Conservation (phyloP, 805 yeast species). For the Zygosaccharomyces kombuchaensis region DNA sequence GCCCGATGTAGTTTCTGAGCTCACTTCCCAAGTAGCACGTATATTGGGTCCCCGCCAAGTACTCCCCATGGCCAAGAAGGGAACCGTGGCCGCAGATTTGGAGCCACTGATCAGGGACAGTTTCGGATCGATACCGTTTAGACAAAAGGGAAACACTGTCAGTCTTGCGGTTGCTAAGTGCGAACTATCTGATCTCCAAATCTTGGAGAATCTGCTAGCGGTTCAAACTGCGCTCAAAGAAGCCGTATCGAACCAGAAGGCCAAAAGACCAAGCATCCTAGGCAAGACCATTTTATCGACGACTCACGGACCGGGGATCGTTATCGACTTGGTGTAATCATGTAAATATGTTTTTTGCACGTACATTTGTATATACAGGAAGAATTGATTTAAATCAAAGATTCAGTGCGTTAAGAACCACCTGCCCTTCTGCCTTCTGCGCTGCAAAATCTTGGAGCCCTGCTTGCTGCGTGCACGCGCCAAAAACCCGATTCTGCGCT, state of each 20-base stretch:
- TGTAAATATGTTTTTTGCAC: slow-evolving; percentile 2
- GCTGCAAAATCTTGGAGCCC: slow-evolving; percentile 73
- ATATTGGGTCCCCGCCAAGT: slow-evolving; percentile 82
- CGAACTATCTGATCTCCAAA: slow-evolving; percentile 70
- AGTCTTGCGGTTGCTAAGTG: slow-evolving; percentile 73
- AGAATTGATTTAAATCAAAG: slow-evolving; percentile 3
- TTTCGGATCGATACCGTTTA: slow-evolving; percentile 70
- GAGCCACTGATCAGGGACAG: slow-evolving; percentile 47
- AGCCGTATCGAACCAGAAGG: slow-evolving; percentile 50
- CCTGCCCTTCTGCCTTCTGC: slow-evolving; percentile 84
- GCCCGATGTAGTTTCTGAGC: slow-evolving; percentile 64
- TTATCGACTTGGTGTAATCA: slow-evolving; percentile 45
- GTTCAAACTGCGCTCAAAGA: slow-evolving; percentile 59
- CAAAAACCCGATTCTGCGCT: slow-evolving; percentile 84
- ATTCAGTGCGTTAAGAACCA: slow-evolving; percentile 81
- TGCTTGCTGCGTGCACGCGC: slow-evolving; percentile 70
- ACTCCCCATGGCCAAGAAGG: slow-evolving; percentile 82
- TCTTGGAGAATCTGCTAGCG: slow-evolving; percentile 63
- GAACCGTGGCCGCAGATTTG: slow-evolving; percentile 75
- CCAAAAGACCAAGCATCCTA: slow-evolving; percentile 62
- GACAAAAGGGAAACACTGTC: slow-evolving; percentile 61
- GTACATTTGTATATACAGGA: slow-evolving; percentile 4
- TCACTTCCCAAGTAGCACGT: slow-evolving; percentile 66
- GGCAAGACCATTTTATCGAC: slow-evolving; percentile 67
- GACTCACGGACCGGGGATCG: slow-evolving; percentile 77